Base-by-base conservation (phyloP, 2,329 filamentous ascomycete species). In the Tolypocladium sp. region DNA sequence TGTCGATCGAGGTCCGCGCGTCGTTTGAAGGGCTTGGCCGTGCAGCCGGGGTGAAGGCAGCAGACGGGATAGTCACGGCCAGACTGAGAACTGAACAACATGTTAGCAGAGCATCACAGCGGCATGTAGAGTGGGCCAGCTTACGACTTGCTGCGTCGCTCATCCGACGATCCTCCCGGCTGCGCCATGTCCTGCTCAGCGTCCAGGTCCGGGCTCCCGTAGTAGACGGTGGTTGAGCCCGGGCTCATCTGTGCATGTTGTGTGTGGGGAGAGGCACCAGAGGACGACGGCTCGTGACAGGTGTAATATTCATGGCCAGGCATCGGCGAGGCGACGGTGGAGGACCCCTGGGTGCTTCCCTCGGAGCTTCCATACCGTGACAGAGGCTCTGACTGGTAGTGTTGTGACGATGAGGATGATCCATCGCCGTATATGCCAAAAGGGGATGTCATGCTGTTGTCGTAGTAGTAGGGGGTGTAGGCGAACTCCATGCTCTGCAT, bases 1-100 rank as follows among this genome's bases (percentile, higher is more conserved):
- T 85, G 82, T 20, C 82, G 76, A 56, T 80, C 74, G 12, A 83
- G 77, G 68, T 85, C 82, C 13, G 82, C 81, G 57, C 75, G 74
- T 38, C 82, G 77, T 65, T 75, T 76, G 67, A 84, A 84, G 1
- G 74, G 72, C 56, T 74, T 74, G 37, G 73, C 69, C 37, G 67
- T 69, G 70, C 82, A 84, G 30, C 70, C 72, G 9, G 70, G 68
- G 38, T 68, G 62, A 10, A 74, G 69, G 65, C 79, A 81, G 38
- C 63, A 67, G 57, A 74, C 71, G 49, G 71, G 71, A 61, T 68
- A 70, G 62, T 75, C 71, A 10, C 66, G 67, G 30, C 65, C 65
- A 58, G 57, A 35, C 37, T 64, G 58, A 46, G 60, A 53, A 46
- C 53, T 57, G 58, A 4, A 15, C 3, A 3, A 22, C 9, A 12